Base-by-base conservation (phyloP, 2,329 filamentous ascomycete genomes). In the Hymenoscyphus salicellus region DNA sequence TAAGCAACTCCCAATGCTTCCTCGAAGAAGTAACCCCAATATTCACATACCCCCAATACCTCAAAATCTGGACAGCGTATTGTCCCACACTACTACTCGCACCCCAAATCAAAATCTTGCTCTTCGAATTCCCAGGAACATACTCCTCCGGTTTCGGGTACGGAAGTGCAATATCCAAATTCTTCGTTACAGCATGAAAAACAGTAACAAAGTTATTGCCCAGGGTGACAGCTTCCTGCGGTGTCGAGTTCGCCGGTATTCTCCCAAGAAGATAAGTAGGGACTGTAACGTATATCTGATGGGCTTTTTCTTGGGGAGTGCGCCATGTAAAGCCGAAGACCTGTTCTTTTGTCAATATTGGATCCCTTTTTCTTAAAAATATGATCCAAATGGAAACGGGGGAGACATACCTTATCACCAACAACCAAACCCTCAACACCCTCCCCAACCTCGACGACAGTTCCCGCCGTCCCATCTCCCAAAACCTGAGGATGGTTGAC, bases 151-250 rank as follows among this genome's bases (percentile, higher is more conserved):
- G 69, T 3, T 55, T 56, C 0, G 85, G 85, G 84, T 85, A 88
- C 0, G 85, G 84, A 0, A 86, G 78, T 36, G 80, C 78, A 23
- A 89, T 73, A 0, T 74, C 77, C 14, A 89, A 76, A 65, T 88
- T 84, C 0, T 74, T 74, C 1, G 77, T 79, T 2, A 84, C 72
- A 5, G 83, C 77, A 71, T 89, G 84, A 72, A 87, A 84, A 11
- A 83, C 84, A 0, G 85, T 88, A 33, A 88, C 81, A 32, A 86
- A 74, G 68, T 86, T 88, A 58, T 83, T 82, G 0, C 84, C 81
- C 2, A 87, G 72, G 0, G 84, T 85, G 16, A 73, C 67, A 16
- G 83, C 84, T 65, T 81, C 78, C 57, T 79, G 71, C 49, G 80
- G 71, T 0, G 77, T 77, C 33, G 82, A 71, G 28, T 74, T 76